phyloP scores from a whole-genome alignment of 2,329 filamentous ascomycete genomes.

The Aspergillus glaucus region DNA sequence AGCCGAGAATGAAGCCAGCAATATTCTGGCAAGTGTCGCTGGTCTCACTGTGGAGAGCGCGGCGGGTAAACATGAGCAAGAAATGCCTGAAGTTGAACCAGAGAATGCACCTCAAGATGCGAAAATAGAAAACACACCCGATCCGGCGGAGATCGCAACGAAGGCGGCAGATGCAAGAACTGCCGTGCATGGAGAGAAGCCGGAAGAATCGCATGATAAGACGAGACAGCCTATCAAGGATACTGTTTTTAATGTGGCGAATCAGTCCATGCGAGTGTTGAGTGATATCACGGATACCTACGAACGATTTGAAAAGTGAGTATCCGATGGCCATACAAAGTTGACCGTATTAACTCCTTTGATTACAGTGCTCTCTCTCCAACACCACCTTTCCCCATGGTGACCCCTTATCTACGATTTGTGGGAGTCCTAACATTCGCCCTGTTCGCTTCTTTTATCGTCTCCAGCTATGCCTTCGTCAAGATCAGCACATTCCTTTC shows the following conservation, averaged over 20 bases:
- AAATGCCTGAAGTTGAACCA: conserved; percentile 46
- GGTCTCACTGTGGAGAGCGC: conserved; percentile 68
- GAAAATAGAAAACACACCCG: neutral
- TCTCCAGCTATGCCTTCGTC: conserved; percentile 53
- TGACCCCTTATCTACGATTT: conserved; percentile 50
- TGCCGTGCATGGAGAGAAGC: neutral
- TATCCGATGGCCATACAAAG: conserved; percentile 3
- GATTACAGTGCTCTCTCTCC: conserved; percentile 52
- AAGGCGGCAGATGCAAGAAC: neutral
- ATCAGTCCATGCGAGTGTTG: conserved; percentile 2
- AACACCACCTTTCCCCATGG: conserved; percentile 54
- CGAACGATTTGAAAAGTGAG: conserved; percentile 57
- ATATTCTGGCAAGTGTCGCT: conserved; percentile 69
- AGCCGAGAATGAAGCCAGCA: conserved; percentile 74
- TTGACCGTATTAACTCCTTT: conserved; percentile 1
- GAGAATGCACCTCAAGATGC: neutral
- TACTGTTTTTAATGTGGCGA: conserved; percentile 18
- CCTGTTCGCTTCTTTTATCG: conserved; percentile 48
- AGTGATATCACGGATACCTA: conserved; percentile 44
- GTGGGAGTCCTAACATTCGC: conserved; percentile 49
- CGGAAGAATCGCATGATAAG: conserved; percentile 5
- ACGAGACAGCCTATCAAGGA: conserved; percentile 40
- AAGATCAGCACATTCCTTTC: conserved; percentile 61
- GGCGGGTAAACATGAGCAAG: conserved; percentile 68
- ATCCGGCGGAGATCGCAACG: neutral